Base-by-base conservation (phyloP, 495 filamentous ascomycete species). In the Talaromyces trachyspermus region DNA sequence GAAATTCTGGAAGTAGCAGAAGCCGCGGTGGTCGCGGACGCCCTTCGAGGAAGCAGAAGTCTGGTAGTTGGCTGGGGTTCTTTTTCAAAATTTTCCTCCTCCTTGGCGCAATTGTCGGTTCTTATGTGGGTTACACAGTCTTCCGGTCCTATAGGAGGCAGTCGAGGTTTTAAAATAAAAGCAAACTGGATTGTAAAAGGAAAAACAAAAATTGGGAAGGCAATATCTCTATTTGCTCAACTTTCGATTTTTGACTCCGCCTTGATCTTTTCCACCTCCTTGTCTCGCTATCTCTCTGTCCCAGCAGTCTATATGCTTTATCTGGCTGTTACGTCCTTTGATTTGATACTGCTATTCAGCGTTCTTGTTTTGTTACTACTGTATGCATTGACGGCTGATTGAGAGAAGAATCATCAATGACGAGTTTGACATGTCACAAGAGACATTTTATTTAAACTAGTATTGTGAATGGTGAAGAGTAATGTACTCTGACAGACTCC, bases 11-110 rank as follows among this genome's bases (percentile, higher is more conserved):
- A 33, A 58, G 71, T 35, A 69, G 59, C 42, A 62, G 57, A 44
- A 60, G 62, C 51, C 56, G 66, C 39, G 71, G 66, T 48, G 62
- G 59, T 56, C 54, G 54, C 55, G 62, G 60, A 49, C 57, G 48
- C 46, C 17, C 54, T 35, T 43, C 54, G 14, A 41, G 50, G 39
- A 54, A 64, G 48, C 58, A 68, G 53, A 61, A 69, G 51, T 67
- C 72, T 18, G 79, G 88, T 5, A 80, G 89, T 69, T 97, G 91
- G 91, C 72, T 70, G 26, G 94, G 94, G 91, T 95, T 94, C 73
- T 77, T 96, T 43, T 72, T 92, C 59, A 95, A 95, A 79, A 68
- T 82, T 38, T 53, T 95, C 19, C 48, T 95, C 44, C 85, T 96
- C 64, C 64, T 83, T 49, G 60, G 77, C n/a, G 83, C 77, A 23